phyloP scores from a whole-genome alignment of 169 alveolate genomes.

The Plasmodium reichenowi region DNA sequence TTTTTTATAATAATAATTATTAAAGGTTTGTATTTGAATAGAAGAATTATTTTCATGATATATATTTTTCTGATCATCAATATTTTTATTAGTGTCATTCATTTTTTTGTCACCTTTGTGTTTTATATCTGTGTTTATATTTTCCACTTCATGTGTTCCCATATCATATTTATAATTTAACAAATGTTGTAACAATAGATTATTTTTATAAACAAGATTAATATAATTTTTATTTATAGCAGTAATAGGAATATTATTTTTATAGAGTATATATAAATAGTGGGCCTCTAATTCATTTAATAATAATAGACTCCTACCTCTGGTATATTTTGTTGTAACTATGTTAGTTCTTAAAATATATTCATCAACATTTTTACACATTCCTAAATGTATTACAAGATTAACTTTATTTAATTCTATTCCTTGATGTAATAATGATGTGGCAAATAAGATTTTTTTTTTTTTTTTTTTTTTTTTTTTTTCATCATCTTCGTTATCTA shows the following conservation, averaged over 20 bases:
- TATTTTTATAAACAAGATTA: constrained; percentile 35
- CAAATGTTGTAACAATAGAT: constrained; percentile 14
- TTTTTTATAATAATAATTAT: no score
- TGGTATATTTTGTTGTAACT: constrained; percentile 36
- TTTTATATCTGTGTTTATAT: neutral
- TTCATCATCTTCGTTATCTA: no score
- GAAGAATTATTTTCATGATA: neutral
- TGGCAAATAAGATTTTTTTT: constrained; percentile 52
- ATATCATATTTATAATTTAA: constrained; percentile 29
- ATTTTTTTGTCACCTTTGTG: neutral
- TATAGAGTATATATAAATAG: constrained; percentile 41
- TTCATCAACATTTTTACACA: constrained; percentile 40
- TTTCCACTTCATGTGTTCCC: neutral
- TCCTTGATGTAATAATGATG: constrained; percentile 60
- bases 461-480: constrained; percentile 1
- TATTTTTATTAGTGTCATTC: neutral
- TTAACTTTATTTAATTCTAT: constrained; percentile 62
- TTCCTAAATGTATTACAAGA: constrained; percentile 73
- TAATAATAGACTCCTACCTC: constrained; percentile 52
- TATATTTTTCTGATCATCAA: neutral
- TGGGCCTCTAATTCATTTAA: constrained; percentile 70
- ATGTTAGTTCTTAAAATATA: constrained; percentile 52
- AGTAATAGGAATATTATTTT: constrained; percentile 50
- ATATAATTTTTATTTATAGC: constrained; percentile 26
- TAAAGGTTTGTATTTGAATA: no score